Evolutionary conservation across 768 basidiomycete genomes (phyloP).

Genomic region (Chalciporus sphaerocephalus): DNA sequence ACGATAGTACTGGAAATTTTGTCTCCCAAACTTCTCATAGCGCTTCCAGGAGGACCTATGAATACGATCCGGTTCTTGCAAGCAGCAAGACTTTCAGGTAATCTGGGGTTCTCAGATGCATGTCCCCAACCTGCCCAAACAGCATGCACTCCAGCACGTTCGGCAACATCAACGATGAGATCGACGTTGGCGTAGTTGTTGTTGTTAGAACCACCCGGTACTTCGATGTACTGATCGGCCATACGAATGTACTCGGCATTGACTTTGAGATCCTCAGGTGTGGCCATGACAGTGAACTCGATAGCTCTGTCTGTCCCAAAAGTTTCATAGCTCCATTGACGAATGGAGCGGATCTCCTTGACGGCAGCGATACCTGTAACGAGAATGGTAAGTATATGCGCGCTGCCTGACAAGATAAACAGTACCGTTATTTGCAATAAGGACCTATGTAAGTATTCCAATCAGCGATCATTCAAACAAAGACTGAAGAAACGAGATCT

Average conservation of each 20-base stretch:
- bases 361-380: constrained; percentile 92
- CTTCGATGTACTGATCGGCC: constrained; percentile 99
- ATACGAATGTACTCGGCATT: constrained; percentile 99
- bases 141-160: constrained; percentile 95
- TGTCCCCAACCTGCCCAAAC: constrained; percentile 99
- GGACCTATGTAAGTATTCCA: constrained; percentile 52
- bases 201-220: constrained; percentile 97
- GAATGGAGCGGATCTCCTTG: constrained; percentile 97
- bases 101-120: constrained; percentile 95
- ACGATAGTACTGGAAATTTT: constrained; percentile 99
- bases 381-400: constrained; percentile 23
- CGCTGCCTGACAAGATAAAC: neutral
- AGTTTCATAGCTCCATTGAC: constrained; percentile 99
- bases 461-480: constrained; percentile 8
- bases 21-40: constrained; percentile 98
- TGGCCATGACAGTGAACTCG: constrained; percentile 99
- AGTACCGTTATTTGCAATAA: constrained; percentile 96
- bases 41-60: constrained; percentile 97
- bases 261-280: constrained; percentile 96
- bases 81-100: constrained; percentile 89
- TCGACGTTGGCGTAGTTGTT: constrained; percentile 99
- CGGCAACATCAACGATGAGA: constrained; percentile 96
- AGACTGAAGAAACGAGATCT: neutral
- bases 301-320: constrained; percentile 94
- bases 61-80: constrained; percentile 97